Conservation (phyloP, 305 asterid species). For the Solanum aculeatissimum region DNA sequence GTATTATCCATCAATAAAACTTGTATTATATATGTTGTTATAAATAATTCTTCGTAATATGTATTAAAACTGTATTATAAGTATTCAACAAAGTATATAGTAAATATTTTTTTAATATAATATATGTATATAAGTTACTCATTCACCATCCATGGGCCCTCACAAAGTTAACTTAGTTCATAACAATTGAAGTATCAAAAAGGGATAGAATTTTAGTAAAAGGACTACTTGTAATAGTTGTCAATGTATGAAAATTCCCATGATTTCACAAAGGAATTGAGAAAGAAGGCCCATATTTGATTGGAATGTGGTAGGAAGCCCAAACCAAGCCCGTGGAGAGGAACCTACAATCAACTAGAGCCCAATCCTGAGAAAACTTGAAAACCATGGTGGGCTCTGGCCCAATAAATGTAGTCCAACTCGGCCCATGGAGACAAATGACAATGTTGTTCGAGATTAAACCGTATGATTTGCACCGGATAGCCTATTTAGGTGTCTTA, state of each 20-base stretch:
- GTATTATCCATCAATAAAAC: too few species aligned
- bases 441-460: not conserved
- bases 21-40: too few species aligned
- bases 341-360: not conserved
- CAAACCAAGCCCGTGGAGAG: not conserved
- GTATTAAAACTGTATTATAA: too few species aligned
- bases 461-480: not conserved
- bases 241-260: not conserved
- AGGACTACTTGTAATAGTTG: not conserved
- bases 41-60: too few species aligned
- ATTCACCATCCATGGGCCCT: too few species aligned
- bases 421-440: not conserved
- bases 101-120: too few species aligned
- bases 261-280: not conserved
- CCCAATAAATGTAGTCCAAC: not conserved
- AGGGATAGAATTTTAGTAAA: not conserved
- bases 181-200: too few species aligned
- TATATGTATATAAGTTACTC: too few species aligned
- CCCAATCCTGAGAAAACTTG: not conserved
- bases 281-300: not conserved
- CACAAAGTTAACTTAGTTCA: too few species aligned
- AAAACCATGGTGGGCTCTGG: not conserved
- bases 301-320: not conserved
- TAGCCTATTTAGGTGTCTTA: not conserved
- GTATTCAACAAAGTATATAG: too few species aligned